Base-by-base conservation (phyloP, 441 rosid species). In the Bruguiera hainesii region DNA sequence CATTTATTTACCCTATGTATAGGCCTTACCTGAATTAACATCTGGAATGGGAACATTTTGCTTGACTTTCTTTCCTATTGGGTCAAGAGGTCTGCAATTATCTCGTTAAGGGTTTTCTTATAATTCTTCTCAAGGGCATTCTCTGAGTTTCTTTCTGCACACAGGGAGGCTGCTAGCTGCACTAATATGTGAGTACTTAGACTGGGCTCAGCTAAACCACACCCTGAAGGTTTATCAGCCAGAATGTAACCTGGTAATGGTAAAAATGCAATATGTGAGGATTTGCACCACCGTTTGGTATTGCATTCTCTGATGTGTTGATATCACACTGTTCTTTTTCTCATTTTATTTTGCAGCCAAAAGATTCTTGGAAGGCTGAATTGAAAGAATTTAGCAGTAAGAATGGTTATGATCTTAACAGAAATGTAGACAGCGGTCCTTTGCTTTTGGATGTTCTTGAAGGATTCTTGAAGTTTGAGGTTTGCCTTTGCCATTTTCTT, bases 231-330 rank as follows among this genome's bases (percentile, higher is more conserved):
- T 92, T 39, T 95, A 86, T 84, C 89, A 77, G 71, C 98, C 98
- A 13, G 98, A 95, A 76, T 90, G 97, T 76, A 95, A 95, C 87
- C 79, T 92, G 99, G 99, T 95, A 95, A 88, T 89, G 76, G 73
- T 70, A 82, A 81, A 73, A 69, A 29, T 60, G 23, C 72, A 35
- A 67, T 37, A 18, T 35, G 5, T 23, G 13, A 61, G 35, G 65
- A 15, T 53, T 60, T 18, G 46, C 65, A 26, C 29, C 10, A 7
- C 25, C 39, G 61, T 26, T 33, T 39, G 18, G 2, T 56, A 1
- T 58, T 61, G 25, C 28, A 10, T 35, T 60, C 21, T 18, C 29
- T 37, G 60, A 49, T 62, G 18, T 59, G 33, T 33, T 63, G 52
- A 63, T 70, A 20, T 56, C 71, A 58, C 56, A 9, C 51, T 50